Evolutionary conservation across 805 yeast genomes (phyloP), one percentile per base, ranked within the genome.

Genomic region (Candida alai): DNA sequence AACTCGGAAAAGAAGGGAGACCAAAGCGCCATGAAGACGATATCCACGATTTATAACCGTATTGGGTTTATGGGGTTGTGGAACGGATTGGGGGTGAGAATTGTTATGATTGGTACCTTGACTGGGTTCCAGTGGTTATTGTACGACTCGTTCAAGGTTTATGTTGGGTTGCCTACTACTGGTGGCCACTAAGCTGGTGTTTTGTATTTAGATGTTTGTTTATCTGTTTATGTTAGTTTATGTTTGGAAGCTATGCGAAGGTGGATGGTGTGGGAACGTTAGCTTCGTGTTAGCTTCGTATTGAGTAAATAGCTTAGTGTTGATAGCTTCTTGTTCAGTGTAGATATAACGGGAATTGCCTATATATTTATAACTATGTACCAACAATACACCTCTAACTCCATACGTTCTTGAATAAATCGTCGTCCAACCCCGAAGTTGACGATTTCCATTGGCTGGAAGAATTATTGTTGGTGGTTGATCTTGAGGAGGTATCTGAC

Each of bases 121-220:
- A 93, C 97, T 18, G 96, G 96, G 43, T 76, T 84, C 74, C 98
- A 90, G 70, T 90, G 97, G 97, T 74, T 90, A 56, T 75, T 93
- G 42, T 90, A 90, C 67, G 98, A 93, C 62, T 84, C 96, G 6
- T 90, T 90, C 74, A 90, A 90, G 68, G 94, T 88, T n/a, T 76
- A 77, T 49, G 78, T 87, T 39, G 98, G 98, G 5, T 74, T 90
- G 49, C 97, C 97, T 53, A 89, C 97, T 24, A 84, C 96, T 18
- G 97, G 97, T 47, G 64, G 66, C 18, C 37, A 37, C 27, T 37
- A 31, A 22, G 15, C 23, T 21, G 9, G 9, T 26, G 14, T n/a
- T n/a, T n/a, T 10, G 13, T 26, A 7, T n/a, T 15, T 7, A 20
- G n/a, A 28, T 7, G 21, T 8, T 13, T 19, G 23, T 18, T 17